Conservation (phyloP, 2,329 filamentous ascomycete genomes). For the Orbilia blumenaviensis region DNA sequence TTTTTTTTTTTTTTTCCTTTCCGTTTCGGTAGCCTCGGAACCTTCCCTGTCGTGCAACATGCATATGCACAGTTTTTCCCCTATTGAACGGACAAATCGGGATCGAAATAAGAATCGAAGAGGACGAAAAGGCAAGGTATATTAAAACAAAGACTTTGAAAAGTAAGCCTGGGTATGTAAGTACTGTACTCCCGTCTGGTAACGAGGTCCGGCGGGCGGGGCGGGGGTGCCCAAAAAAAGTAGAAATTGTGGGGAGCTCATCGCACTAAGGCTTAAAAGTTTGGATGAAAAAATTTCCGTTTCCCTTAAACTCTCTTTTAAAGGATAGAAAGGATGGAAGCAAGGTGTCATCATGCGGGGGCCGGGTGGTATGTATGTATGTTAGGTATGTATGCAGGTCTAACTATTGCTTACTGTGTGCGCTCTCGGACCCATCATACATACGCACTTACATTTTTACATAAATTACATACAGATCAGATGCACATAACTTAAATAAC, state of each 20-base stretch:
- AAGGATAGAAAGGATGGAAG: constrained; percentile 4
- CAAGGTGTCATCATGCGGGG: constrained; percentile 48
- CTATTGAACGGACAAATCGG: background rate
- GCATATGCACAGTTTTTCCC: background rate
- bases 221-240: constrained; percentile 32
- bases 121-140: too few species aligned
- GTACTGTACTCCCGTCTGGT: constrained; percentile 22
- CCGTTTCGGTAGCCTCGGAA: constrained; percentile 17
- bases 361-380: constrained; percentile 21
- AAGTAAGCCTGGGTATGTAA: too few species aligned
- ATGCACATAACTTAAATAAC: too few species aligned
- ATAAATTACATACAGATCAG: too few species aligned
- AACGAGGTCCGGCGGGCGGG: too few species aligned
- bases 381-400: too few species aligned
- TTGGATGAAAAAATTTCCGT: constrained; percentile 42
- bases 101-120: constrained; percentile 3
- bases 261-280: constrained; percentile 50
- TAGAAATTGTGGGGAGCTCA: constrained; percentile 54
- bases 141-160: constrained; percentile 39
- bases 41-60: too few species aligned
- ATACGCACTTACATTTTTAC: background rate
- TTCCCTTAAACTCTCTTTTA: background rate
- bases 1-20: too few species aligned
- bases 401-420: too few species aligned
- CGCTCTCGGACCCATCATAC: too few species aligned